A percentile compares a stretch with the other conserved stretches of the same genome.
phyloP scores from a whole-genome alignment of 805 yeast genomes.

The Brettanomyces custersianus region DNA sequence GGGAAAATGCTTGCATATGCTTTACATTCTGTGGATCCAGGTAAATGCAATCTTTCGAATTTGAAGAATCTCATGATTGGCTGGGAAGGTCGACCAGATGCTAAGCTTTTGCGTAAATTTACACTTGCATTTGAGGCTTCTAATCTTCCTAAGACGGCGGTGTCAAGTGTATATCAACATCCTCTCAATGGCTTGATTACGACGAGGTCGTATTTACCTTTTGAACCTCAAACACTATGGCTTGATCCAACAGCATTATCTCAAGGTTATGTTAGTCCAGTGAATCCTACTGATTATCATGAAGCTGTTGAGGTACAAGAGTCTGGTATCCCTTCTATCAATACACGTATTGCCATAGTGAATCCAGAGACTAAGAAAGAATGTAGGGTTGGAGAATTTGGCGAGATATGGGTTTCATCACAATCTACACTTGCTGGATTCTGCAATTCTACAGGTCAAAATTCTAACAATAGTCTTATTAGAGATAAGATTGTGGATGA shows the following conservation, averaged over 20 bases:
- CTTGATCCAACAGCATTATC: slow-evolving; percentile 82
- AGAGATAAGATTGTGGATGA: slow-evolving; percentile 57
- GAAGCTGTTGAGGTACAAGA: slow-evolving; percentile 77
- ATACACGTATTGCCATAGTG: slow-evolving; percentile 88
- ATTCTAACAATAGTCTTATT: slow-evolving; percentile 40
- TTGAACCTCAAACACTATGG: slow-evolving; percentile 81
- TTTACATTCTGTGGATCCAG: slow-evolving; percentile 27
- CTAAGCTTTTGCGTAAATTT: slow-evolving; percentile 46
- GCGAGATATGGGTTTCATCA: slow-evolving; percentile 94
- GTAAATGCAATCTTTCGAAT: slow-evolving; percentile 49
- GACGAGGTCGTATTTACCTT: slow-evolving; percentile 77
- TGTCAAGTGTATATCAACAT: slow-evolving; percentile 74
- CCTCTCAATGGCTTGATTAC: slow-evolving; percentile 75
- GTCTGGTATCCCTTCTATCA: slow-evolving; percentile 92
- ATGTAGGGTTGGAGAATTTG: slow-evolving; percentile 85
- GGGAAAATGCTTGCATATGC: slow-evolving; percentile 78
- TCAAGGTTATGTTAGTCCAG: slow-evolving; percentile 78
- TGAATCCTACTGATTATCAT: slow-evolving; percentile 62
- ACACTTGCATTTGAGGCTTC: slow-evolving; percentile 56
- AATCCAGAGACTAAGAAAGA: slow-evolving; percentile 81
- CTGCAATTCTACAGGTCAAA: slow-evolving; percentile 29
- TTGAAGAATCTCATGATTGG: slow-evolving; percentile 81
- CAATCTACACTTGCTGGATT: slow-evolving; percentile 69
- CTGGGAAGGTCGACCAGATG: slow-evolving; percentile 60
- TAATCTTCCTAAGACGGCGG: slow-evolving; percentile 54